Base-by-base conservation (phyloP, 2,329 filamentous ascomycete species). In the Sphaceloma murrayae region DNA sequence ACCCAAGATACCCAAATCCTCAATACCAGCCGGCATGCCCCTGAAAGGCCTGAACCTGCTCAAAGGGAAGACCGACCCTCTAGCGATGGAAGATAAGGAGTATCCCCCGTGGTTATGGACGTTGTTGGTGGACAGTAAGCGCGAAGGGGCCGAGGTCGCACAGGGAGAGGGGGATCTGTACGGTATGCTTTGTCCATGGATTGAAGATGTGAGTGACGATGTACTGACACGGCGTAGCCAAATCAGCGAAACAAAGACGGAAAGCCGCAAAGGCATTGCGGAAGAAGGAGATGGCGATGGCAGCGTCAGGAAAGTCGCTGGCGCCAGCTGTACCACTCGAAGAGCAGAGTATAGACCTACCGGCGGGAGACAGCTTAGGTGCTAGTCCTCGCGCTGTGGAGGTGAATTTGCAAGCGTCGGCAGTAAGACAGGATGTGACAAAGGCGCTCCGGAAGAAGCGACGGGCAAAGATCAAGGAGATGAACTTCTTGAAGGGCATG, bases 401-500 rank as follows among this genome's bases (percentile, higher is more conserved):
- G 21, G 3, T 34, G 18, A 45, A 34, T 24, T 54, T 68, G 34
- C 56, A 67, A 49, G 72, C 70, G 2, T 59, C 59, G 24, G 55
- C 58, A 21, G 69, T 74, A 58, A 70, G 82, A 58, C 69, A 73
- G 50, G 76, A 79, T 54, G 67, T 88, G 56, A 81, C 72, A 52
- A 75, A 71, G 65, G 78, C 78, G 24, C 79, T 87, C 82, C 75
- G 84, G 57, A 74, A 74, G 61, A 82, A 86, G 68, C 72, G 84
- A 59, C 77, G 80, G 65, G 75, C 74, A 48, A 75, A 73, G 64
- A 91, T 91, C 58, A 89, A 88, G 76, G 85, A 91, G 70, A 67
- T 65, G 59, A 91, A 91, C 67, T 91, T 87, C 73, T 74, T 91
- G 65, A 84, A 82, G 74, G 76, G 78, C 32, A 85, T 88, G 82